Evolutionary conservation across 1,284 basidiomycete genomes (phyloP).

Genomic region (Fomitopsis pinicola): DNA sequence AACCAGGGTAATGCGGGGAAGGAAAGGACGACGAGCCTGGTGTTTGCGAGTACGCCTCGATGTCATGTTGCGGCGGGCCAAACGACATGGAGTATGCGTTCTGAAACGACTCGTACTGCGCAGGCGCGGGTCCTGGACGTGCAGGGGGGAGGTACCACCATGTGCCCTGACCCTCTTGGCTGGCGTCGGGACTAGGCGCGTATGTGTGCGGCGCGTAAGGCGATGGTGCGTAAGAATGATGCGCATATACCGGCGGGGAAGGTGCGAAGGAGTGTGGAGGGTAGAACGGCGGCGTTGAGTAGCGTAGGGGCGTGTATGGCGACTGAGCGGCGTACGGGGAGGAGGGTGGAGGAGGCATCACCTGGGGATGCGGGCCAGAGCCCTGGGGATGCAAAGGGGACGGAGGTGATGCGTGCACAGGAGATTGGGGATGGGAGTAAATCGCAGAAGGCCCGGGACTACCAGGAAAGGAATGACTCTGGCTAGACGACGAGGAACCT

Average conservation of each 20-base stretch:
- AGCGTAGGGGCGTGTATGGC: constrained; percentile 38
- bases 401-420: constrained; percentile 27
- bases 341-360: constrained; percentile 17
- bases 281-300: constrained; percentile 37
- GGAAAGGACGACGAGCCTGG: constrained; percentile 13
- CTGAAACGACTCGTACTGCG: constrained; percentile 40
- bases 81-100: constrained; percentile 36
- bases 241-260: constrained; percentile 34
- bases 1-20: constrained; percentile 12
- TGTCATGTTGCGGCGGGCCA: constrained; percentile 16
- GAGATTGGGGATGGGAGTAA: constrained; percentile 17
- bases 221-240: constrained; percentile 29
- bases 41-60: constrained; percentile 14
- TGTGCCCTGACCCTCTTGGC: constrained; percentile 39
- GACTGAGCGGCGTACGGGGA: constrained; percentile 29
- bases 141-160: constrained; percentile 52
- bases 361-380: constrained; percentile 12
- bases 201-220: constrained; percentile 31
- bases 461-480: constrained; percentile 23
- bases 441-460: constrained; percentile 13
- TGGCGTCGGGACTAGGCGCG: constrained; percentile 15
- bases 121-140: constrained; percentile 18
- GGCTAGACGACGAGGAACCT: constrained; percentile 23
- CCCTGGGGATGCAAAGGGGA: constrained; percentile 22
- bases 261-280: constrained; percentile 38